Base-by-base conservation (phyloP, 768 basidiomycete genomes). In the Hypholoma fasciculare region DNA sequence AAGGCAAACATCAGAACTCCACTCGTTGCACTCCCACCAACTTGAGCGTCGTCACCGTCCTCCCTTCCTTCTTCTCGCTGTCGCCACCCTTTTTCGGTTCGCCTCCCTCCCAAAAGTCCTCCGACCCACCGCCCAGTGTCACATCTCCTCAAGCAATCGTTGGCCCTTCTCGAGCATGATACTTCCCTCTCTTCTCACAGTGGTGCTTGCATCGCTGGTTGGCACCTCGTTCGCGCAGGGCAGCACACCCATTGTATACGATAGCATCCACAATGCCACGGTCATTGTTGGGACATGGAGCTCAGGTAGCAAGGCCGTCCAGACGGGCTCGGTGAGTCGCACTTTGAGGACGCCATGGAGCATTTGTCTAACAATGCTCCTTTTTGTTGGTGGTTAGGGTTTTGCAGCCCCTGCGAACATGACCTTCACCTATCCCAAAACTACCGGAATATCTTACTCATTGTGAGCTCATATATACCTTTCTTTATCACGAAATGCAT, bases 371-470 rank as follows among this genome's bases (percentile, higher is more conserved):
- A 49, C 40, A 17, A 36, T 46, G 27, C 54, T 54, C 54, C 54
- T 54, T 54, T 57, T 48, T 42, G 53, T 40, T 34, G 30, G 30
- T 34, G 26, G 48, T 49, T 30, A 98, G 95, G 78, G 80, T 56
- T 98, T 96, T 71, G 93, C 89, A 40, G 86, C 90, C 67, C 96
- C 97, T 0, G 81, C 83, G 46, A 92, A 94, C 66, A 74, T 81
- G 74, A 79, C 88, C 3, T 98, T 99, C 74, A 84, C 56, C 36
- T 96, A 96, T 70, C 96, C 97, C 4, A 69, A 69, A 56, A 94
- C 85, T 17, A 92, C 95, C 0, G 97, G 97, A 30, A 81, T 97
- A 6, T 88, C 90, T 4, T 93, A 83, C 70, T 90, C 94, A 30
- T 96, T 98, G 94, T 96, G 67, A 71, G 94, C 80, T 20, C n/a